Evolutionary conservation across 768 basidiomycete species (phyloP).

Genomic region (Collybiopsis confluens): DNA sequence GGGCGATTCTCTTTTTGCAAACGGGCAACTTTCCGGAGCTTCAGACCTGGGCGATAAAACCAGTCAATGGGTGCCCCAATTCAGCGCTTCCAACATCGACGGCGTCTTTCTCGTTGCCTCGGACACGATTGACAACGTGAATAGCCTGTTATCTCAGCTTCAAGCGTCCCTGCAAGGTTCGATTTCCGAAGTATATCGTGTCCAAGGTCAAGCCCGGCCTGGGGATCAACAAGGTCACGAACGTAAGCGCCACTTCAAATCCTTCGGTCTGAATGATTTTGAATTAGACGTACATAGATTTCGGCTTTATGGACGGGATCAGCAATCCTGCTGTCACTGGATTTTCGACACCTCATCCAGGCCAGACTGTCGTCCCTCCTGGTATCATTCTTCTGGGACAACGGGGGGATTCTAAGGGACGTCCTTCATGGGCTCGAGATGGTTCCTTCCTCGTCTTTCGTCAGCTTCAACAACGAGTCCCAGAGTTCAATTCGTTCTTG

Average conservation of each 20-base stretch:
- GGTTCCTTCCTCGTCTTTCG: slow-evolving; percentile 25
- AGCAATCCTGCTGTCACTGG: slow-evolving; percentile 17
- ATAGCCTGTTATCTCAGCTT: slow-evolving; percentile 14
- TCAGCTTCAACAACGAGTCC: slow-evolving; percentile 28
- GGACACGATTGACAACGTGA: slow-evolving; percentile 16
- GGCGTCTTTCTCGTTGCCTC: slow-evolving; percentile 20
- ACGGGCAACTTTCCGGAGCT: slow-evolving; percentile 5
- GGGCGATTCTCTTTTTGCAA: background rate
- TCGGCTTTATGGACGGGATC: slow-evolving; percentile 22
- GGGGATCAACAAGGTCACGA: slow-evolving; percentile 22
- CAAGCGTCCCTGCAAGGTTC: slow-evolving; percentile 15
- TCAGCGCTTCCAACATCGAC: slow-evolving; percentile 17
- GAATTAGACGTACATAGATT: slow-evolving; percentile 9
- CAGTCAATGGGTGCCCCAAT: slow-evolving; percentile 15
- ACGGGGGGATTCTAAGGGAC: slow-evolving; percentile 12
- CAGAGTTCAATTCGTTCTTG: slow-evolving; percentile 26
- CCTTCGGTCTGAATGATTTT: slow-evolving; percentile 14
- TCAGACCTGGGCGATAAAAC: slow-evolving; percentile 12
- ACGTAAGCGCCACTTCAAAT: slow-evolving; percentile 19
- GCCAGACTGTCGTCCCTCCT: slow-evolving; percentile 11
- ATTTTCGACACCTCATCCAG: slow-evolving; percentile 15
- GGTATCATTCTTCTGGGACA: slow-evolving; percentile 23
- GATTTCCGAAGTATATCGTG: slow-evolving; percentile 15
- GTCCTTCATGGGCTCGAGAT: slow-evolving; percentile 12
- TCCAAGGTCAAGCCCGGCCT: slow-evolving; percentile 21